Base-by-base conservation (phyloP, 768 basidiomycete genomes). In the Phlebiopsis flavidoalba region DNA sequence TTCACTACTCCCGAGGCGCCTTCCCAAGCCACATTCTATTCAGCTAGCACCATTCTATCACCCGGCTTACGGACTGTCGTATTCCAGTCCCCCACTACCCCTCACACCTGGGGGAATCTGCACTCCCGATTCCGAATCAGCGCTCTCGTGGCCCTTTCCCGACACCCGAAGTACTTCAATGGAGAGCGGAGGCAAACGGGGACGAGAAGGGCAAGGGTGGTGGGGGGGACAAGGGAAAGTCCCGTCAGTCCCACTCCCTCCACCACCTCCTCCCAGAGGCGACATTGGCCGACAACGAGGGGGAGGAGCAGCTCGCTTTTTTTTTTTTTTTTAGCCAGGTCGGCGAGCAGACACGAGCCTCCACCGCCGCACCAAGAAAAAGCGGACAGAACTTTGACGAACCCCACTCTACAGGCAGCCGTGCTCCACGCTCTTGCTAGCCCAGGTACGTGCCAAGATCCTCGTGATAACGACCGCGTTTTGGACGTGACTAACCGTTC, bases 371-470 rank as follows among this genome's bases (percentile, higher is more conserved):
- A n/a, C 75, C 63, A 91, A 91, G 80, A 90, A 90, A 74, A 92
- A 91, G 68, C 82, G 92, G 58, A 94, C 92, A 33, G 89, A 51
- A 90, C 88, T 24, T 77, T 94, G 59, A 94, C 92, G 45, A 94
- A 92, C 8, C 92, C 8, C 89, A 93, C 68, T n/a, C n/a, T n/a
- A n/a, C 92, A 94, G 70, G 86, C 92, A 58, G 88, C 89, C 12
- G 91, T 92, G n/a, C 79, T 94, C 19, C 91, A 93, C 66, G 88
- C 88, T 5, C 80, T n/a, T 94, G 50, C 81, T 94, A n/a, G 88
- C 89, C 35, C 86, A 93, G 85, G 92, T 93, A 75, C 65, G 73
- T 62, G 31, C 26, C 49, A 2, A 12, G 40, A 12, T 31, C 26
- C 35, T 35, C 35, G 15, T 17, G 35, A 21, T 33, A 37, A 62